Evolutionary conservation across 768 basidiomycete genomes (phyloP).

Genomic region (Leccinum barrowsii): DNA sequence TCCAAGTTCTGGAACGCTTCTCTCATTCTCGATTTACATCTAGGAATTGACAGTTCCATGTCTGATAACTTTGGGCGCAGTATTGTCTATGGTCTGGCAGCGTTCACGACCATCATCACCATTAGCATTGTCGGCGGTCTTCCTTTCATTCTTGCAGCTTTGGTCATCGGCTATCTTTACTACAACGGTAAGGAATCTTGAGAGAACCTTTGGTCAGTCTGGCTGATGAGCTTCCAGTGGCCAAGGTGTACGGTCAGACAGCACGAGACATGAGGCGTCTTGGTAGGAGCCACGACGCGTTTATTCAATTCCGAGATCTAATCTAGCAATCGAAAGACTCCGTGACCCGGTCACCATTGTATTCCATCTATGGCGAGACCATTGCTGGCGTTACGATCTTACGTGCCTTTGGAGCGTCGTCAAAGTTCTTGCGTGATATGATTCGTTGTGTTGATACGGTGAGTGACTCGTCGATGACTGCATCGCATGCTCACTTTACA

Average conservation of each 20-base stretch:
- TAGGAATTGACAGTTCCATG: constrained; percentile 78
- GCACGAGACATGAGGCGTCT: constrained; percentile 82
- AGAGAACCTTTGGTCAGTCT: background rate
- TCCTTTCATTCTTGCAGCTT: constrained; percentile 63
- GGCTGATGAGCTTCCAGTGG: constrained; percentile 27
- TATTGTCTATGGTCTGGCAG: constrained; percentile 65
- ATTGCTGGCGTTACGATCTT: constrained; percentile 53
- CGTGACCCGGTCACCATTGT: constrained; percentile 46
- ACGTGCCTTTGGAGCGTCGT: constrained; percentile 84
- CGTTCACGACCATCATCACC: constrained; percentile 65
- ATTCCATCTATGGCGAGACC: constrained; percentile 46
- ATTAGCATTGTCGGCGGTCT: constrained; percentile 77
- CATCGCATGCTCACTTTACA: background rate
- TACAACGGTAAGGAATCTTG: constrained; percentile 53
- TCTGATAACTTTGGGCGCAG: constrained; percentile 86
- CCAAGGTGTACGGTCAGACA: constrained; percentile 71
- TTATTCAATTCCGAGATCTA: background rate
- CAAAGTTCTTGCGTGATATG: constrained; percentile 85
- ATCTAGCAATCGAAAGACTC: constrained; percentile 33
- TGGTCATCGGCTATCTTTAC: constrained; percentile 59
- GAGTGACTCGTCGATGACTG: constrained; percentile 21
- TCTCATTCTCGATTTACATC: constrained; percentile 13
- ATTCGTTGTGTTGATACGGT: constrained; percentile 78
- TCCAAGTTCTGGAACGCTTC: background rate
- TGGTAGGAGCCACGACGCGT: constrained; percentile 39